Base-by-base conservation (phyloP, 2,329 filamentous ascomycete genomes). In the Blumeriella jaapii region DNA sequence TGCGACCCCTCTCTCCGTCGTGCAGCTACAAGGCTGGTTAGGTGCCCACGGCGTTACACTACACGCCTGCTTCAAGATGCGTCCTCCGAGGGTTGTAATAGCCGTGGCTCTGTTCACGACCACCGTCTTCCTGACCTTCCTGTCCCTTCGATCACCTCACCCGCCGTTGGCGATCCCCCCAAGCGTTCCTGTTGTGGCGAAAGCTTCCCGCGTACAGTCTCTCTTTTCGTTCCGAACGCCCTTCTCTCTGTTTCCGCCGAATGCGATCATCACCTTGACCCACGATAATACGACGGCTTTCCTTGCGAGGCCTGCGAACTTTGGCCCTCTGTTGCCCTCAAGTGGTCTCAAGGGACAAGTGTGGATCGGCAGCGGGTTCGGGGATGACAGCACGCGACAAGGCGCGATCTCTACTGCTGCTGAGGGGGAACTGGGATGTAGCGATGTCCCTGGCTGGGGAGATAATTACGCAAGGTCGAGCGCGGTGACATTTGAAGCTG, bases 241-340 rank as follows among this genome's bases (percentile, higher is more conserved):
- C 1, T 83, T 87, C 45, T 86, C 84, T 13, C 74, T 98, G 14
- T 98, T 98, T 56, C 87, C 89, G 4, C 87, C 87, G 3, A 94
- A 91, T 46, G 91, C 91, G 30, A 82, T 93, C 52, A 95, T 98
- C 56, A 94, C 84, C 58, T 71, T 98, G 42, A 94, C 87, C 53
- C 86, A 96, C 59, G 91, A 98, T 61, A 98, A 98, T 60, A 94
- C 85, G 48, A 98, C 91, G 9, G 93, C 93, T 49, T 98, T 98
- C 62, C 69, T 93, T 36, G 87, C 91, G 27, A 72, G 91, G 31
- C 91, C 91, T 40, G 91, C 91, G 34, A 87, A 85, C 24, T 98
- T 96, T 61, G 91, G 91, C 0, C 85, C 91, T 4, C 63, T 72
- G 24, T 63, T 98, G 24, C 82, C 82, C 0, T 59, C 66, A 9